Conservation (phyloP, 805 yeast species). For the Candida nitratophila region DNA sequence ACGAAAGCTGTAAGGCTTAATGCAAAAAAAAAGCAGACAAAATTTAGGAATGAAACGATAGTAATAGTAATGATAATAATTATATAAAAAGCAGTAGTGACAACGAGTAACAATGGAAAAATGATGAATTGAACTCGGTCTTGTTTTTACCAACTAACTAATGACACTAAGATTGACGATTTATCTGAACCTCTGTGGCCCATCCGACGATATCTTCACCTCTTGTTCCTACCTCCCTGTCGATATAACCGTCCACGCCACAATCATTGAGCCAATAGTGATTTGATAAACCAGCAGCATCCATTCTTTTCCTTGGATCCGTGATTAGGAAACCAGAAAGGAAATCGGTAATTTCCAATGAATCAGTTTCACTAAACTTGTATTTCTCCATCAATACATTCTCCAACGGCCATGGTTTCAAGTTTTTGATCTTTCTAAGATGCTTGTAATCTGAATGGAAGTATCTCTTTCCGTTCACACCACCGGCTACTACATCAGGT, state of each 20-base stretch:
- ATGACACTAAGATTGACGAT: neutral
- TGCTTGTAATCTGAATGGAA: slow-evolving; percentile 30
- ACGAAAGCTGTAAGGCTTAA: no score
- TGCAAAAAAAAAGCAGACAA: neutral
- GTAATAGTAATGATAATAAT: no score
- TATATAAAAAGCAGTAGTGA: neutral
- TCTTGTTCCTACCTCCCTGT: slow-evolving; percentile 68
- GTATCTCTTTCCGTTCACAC: slow-evolving; percentile 44
- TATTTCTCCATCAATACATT: slow-evolving; percentile 84
- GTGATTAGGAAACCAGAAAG: slow-evolving; percentile 74
- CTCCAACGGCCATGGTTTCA: slow-evolving; percentile 84
- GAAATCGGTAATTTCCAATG: slow-evolving; percentile 69
- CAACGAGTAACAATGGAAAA: no score
- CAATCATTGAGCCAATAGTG: slow-evolving; percentile 84
- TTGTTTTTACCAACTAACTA: no score
- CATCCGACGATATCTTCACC: slow-evolving; percentile 92
- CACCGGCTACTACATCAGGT: slow-evolving; percentile 56
- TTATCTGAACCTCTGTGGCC: slow-evolving; percentile 52
- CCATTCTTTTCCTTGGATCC: slow-evolving; percentile 79
- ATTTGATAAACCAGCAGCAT: slow-evolving; percentile 92
- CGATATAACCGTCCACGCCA: slow-evolving; percentile 68
- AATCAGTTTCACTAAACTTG: slow-evolving; percentile 59
- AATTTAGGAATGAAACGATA: neutral
- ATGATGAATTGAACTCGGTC: no score
- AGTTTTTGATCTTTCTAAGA: slow-evolving; percentile 67